Evolutionary conservation across 2,329 filamentous ascomycete species (phyloP).

Genomic region (Pseudocercospora cruenta): DNA sequence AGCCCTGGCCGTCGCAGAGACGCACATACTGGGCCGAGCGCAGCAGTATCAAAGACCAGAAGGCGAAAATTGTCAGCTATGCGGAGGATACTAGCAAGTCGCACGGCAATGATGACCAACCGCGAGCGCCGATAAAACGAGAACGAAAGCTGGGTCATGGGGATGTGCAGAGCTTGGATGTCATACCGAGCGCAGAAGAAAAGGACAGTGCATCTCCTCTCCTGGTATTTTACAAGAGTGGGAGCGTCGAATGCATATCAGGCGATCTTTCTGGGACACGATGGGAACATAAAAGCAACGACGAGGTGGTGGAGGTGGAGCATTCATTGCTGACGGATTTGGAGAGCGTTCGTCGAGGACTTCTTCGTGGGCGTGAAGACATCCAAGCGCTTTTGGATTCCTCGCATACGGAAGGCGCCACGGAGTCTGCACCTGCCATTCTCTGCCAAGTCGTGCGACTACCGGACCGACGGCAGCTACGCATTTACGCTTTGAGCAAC

Average conservation of each 20-base stretch:
- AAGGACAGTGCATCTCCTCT: slow-evolving; percentile 19
- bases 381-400: slow-evolving; percentile 44
- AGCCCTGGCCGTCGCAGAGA: slow-evolving; percentile 51
- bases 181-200: slow-evolving; percentile 19
- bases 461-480: slow-evolving; percentile 18
- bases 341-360: slow-evolving; percentile 47
- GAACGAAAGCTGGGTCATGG: slow-evolving; percentile 40
- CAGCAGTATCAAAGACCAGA: slow-evolving; percentile 50
- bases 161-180: slow-evolving; percentile 29
- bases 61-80: slow-evolving; percentile 59
- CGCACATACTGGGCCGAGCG: slow-evolving; percentile 60
- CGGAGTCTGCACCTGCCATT: slow-evolving; percentile 16
- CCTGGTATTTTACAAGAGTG: slow-evolving; percentile 36
- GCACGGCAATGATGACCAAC: slow-evolving; percentile 29
- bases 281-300: slow-evolving; percentile 32
- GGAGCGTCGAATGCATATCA: slow-evolving; percentile 36
- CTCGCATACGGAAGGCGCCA: background rate
- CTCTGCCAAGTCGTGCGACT: slow-evolving; percentile 27
- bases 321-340: slow-evolving; percentile 34
- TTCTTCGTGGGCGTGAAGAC: slow-evolving; percentile 51
- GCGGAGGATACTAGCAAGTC: slow-evolving; percentile 49
- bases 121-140: slow-evolving; percentile 34
- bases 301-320: slow-evolving; percentile 27
- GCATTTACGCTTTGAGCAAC: slow-evolving; percentile 25
- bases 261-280: slow-evolving; percentile 32